A percentile compares a stretch with the other conserved stretches of the same genome.
Conservation (phyloP, 169 alveolate species). For the Plasmodium chabaudi region DNA sequence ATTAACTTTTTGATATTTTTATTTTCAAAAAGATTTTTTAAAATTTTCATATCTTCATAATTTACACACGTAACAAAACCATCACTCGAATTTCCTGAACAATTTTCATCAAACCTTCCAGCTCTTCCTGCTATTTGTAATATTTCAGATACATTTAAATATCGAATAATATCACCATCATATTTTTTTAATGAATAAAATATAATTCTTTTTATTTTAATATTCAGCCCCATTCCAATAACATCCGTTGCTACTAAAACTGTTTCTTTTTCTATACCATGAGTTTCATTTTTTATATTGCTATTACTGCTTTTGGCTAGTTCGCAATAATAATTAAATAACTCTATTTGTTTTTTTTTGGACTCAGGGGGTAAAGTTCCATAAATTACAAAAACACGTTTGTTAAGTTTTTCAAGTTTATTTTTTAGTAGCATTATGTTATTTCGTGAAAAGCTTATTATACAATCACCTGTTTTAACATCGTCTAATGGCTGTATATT, state of each 20-base stretch:
- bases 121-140: conserved; percentile 95
- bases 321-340: conserved; percentile 70
- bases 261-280: conserved; percentile 36
- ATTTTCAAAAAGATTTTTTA: conserved; percentile 21
- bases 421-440: conserved; percentile 80
- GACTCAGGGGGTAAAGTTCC: conserved; percentile 93
- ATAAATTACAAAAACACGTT: conserved; percentile 86
- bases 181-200: conserved; percentile 87
- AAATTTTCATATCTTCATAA: conserved; percentile 17
- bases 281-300: neutral
- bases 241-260: conserved; percentile 93
- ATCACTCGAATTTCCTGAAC: neutral
- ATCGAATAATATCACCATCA: conserved; percentile 81
- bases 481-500: conserved; percentile 78
- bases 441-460: conserved; percentile 89
- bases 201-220: conserved; percentile 90
- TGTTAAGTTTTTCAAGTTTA: conserved; percentile 77
- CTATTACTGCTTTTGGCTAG: neutral
- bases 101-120: conserved; percentile 86
- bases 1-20: conserved; percentile 10
- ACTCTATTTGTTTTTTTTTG: conserved; percentile 82
- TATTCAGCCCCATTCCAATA: conserved; percentile 95
- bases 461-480: conserved; percentile 93
- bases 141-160: conserved; percentile 84
- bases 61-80: conserved; percentile 60